These are phyloP conservation scores for Mallotus japonicus DNA, from an alignment of 441 rosid genomes.

Conservation along the genomic window DNA sequence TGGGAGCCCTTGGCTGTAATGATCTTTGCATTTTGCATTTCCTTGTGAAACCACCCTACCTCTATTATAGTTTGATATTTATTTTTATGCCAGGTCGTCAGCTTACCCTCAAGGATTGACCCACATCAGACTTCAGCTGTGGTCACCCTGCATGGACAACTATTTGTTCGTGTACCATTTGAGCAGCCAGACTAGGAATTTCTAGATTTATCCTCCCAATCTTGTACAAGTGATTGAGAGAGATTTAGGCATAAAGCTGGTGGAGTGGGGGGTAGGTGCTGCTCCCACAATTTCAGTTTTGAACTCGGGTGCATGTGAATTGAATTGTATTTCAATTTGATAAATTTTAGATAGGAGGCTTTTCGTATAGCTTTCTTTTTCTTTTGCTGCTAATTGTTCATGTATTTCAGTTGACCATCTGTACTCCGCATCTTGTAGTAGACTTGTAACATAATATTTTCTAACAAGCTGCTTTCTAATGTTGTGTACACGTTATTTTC, in stretches of 20 bases:
- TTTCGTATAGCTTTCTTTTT: not conserved
- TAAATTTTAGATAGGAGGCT: not conserved
- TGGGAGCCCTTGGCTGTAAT: too few species aligned
- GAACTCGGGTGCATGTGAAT: not conserved
- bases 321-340: not conserved
- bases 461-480: too few species aligned
- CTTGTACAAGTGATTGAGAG: not conserved
- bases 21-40: not conserved
- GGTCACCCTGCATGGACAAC: conserved; percentile 72
- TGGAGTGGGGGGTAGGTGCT: not conserved
- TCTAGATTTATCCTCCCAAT: not conserved
- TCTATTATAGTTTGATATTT: not conserved
- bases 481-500: too few species aligned
- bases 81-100: conserved; percentile 47
- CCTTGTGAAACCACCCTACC: not conserved
- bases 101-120: conserved; percentile 67
- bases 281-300: not conserved
- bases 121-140: conserved; percentile 68
- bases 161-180: conserved; percentile 60
- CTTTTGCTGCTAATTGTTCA: too few species aligned
- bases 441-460: too few species aligned
- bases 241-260: conserved; percentile 12
- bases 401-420: not conserved
- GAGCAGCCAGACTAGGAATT: conserved; percentile 32
- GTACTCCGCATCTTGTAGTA: too few species aligned